Base-by-base conservation (phyloP, 2,329 filamentous ascomycete species). In the Nectriaceae sp. region DNA sequence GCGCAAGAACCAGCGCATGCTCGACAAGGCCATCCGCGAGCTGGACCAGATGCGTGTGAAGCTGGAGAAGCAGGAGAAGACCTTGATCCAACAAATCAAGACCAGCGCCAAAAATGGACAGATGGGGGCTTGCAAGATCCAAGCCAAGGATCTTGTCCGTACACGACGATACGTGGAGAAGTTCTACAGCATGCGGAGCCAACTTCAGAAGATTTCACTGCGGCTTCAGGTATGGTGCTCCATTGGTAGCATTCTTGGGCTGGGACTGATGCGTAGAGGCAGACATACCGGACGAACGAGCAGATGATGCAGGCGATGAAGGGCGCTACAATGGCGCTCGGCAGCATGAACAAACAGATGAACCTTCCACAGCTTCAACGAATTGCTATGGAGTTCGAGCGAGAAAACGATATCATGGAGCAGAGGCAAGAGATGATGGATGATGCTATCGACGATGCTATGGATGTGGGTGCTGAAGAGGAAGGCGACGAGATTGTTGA, bases 261-360 rank as follows among this genome's bases (percentile, higher is more conserved):
- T 8, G 20, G 46, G 16, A 40, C 56, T 63, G 41, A 63, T 47
- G 8, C 2, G 21, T 26, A 16, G 44, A 24, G 10, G 15, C 20
- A 96, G 90, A 99, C 94, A 42, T 93, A 97, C 56, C 86, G 94
- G 56, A 97, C 92, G 59, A 99, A 99, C 71, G 94, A 99, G 70
- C 93, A 97, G 72, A 99, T 99, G 94, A 97, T 97, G 92, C 90
- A 96, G 71, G 94, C 92, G 8, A 97, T 99, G 94, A 99, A 97
- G 72, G 94, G 94, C 26, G 94, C 94, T 4, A 97, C 94, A 1
- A 85, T 87, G 71, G 86, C 96, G 3, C 77, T 99, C 6, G 91
- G 92, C 46, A 95, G 89, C 74, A 99, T 99, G 94, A 99, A 99
- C 71, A 83, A 89, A 56, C 90, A 90, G 55, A 97, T 97, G 92